phyloP scores from a whole-genome alignment of 768 basidiomycete genomes.

The Saitozyma podzolica region DNA sequence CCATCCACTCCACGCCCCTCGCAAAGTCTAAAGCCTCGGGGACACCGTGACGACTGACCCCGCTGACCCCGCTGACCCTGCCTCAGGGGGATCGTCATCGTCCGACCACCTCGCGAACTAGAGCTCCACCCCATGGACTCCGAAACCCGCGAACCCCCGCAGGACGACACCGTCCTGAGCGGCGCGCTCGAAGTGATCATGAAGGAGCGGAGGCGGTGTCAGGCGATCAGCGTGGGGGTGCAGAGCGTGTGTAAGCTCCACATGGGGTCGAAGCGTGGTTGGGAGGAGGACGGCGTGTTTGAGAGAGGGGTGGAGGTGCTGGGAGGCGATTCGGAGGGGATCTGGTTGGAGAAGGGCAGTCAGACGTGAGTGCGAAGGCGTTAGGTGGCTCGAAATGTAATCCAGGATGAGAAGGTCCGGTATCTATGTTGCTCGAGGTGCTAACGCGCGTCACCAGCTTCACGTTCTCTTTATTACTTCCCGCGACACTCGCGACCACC shows the following conservation, averaged over 20 bases:
- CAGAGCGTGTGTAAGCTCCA: constrained; percentile 34
- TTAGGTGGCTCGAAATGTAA: background rate
- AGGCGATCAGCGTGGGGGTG: constrained; percentile 34
- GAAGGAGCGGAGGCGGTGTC: constrained; percentile 37
- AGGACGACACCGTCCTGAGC: constrained; percentile 45
- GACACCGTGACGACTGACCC: no score
- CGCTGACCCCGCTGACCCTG: background rate
- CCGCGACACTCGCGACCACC: constrained; percentile 40
- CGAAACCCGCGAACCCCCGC: constrained; percentile 23
- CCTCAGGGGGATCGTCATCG: constrained; percentile 33
- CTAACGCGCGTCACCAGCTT: constrained; percentile 17
- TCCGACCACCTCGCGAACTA: constrained; percentile 26
- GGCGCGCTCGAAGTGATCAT: constrained; percentile 45
- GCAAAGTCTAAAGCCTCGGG: background rate
- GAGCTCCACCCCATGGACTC: constrained; percentile 33
- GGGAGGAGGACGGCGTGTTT: constrained; percentile 47
- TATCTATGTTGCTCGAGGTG: no score
- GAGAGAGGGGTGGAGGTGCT: constrained; percentile 37
- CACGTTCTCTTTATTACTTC: constrained; percentile 42
- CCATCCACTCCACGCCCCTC: no score
- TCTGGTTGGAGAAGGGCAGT: constrained; percentile 37
- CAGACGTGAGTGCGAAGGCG: constrained; percentile 18
- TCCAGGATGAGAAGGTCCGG: no score
- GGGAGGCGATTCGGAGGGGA: constrained; percentile 33
- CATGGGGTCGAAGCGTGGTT: constrained; percentile 32